phyloP scores from a whole-genome alignment of 495 filamentous ascomycete genomes.

The Hypoxylon crocopeplum region DNA sequence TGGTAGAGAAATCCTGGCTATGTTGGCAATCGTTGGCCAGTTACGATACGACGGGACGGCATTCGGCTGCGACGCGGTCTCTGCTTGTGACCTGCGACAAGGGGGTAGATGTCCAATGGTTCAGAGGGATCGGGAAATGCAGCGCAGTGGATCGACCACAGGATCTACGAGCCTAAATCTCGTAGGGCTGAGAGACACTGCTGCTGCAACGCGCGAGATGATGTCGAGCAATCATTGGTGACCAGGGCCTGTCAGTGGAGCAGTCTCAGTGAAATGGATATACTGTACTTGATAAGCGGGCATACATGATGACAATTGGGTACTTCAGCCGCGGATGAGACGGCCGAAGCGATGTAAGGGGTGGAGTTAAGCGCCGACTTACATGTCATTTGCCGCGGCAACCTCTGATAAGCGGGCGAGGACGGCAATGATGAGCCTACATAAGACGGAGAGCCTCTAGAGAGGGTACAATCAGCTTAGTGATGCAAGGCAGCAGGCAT shows the following conservation, averaged over 20 bases:
- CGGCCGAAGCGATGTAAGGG: slow-evolving; percentile 15
- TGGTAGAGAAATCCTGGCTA: slow-evolving; percentile 17
- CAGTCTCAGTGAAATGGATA: slow-evolving; percentile 12
- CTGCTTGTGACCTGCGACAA: slow-evolving; percentile 21
- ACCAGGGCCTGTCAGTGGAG: slow-evolving; percentile 31
- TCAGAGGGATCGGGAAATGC: slow-evolving; percentile 31
- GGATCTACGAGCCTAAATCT: slow-evolving; percentile 41
- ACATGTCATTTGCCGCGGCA: slow-evolving; percentile 25
- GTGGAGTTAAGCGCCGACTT: slow-evolving; percentile 19
- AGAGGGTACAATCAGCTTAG: slow-evolving; percentile 6
- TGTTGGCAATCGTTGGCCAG: slow-evolving; percentile 23
- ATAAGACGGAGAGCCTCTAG: neutral
- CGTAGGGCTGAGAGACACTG: slow-evolving; percentile 44
- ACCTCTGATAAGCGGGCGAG: slow-evolving; percentile 12
- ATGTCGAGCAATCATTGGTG: slow-evolving; percentile 37
- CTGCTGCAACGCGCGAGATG: slow-evolving; percentile 31
- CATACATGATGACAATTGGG: slow-evolving; percentile 26
- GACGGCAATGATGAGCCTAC: neutral
- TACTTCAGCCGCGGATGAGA: slow-evolving; percentile 30
- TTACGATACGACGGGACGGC: slow-evolving; percentile 11
- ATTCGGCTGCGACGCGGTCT: slow-evolving; percentile 24
- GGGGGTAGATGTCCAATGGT: slow-evolving; percentile 25
- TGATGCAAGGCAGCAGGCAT: slow-evolving; percentile 1
- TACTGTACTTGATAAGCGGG: slow-evolving; percentile 27
- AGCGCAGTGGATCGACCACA: slow-evolving; percentile 36